Percentiles rank a stretch among this genome's conserved stretches.
phyloP scores from a whole-genome alignment of 306 rosid genomes.

The Acacia acuminata region DNA sequence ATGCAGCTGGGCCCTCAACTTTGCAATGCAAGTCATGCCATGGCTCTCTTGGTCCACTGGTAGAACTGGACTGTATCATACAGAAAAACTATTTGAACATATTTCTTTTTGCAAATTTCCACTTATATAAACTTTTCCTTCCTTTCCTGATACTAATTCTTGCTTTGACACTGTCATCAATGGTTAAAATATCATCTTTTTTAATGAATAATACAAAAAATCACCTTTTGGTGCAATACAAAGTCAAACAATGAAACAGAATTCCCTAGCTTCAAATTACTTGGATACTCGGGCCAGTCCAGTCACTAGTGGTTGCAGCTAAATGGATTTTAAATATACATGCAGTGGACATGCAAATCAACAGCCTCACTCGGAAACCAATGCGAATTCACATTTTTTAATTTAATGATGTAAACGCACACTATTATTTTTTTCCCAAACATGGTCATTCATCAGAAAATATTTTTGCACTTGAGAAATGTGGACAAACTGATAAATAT shows the following conservation, averaged over 20 bases:
- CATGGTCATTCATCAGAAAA: neutral
- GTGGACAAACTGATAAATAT: neutral
- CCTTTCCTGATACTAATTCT: neutral
- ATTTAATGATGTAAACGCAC: no score
- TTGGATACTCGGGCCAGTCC: neutral
- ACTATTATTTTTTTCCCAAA: neutral
- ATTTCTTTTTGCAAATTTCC: conserved; percentile 3
- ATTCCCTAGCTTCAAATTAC: neutral
- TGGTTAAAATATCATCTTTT: neutral
- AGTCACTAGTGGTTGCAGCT: neutral
- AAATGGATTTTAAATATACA: neutral
- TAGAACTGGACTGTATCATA: conserved; percentile 37
- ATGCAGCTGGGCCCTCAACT: conserved; percentile 87
- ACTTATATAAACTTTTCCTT: neutral
- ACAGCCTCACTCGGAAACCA: neutral
- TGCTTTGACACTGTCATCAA: neutral
- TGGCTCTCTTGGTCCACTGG: conserved; percentile 64
- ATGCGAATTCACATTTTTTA: neutral
- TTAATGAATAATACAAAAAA: neutral
- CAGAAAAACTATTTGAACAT: conserved; percentile 16
- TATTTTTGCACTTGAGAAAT: neutral
- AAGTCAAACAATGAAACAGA: neutral
- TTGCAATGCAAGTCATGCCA: conserved; percentile 69
- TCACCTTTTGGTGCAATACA: neutral
- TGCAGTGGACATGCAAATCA: neutral